Base-by-base conservation (phyloP, 148 eudicot species). In the Chenopodium formosanum region DNA sequence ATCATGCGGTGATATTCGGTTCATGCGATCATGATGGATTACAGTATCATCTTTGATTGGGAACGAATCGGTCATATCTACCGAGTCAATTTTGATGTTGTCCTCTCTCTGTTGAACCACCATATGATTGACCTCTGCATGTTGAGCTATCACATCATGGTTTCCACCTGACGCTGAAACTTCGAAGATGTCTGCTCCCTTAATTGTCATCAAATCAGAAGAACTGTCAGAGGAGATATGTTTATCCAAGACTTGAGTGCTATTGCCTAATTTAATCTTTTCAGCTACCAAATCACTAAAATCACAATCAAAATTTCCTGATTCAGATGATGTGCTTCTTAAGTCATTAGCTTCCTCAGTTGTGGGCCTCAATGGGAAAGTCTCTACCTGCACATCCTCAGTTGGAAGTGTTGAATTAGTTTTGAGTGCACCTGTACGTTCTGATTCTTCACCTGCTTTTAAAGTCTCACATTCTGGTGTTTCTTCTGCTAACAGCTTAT, bases 331-430 rank as follows among this genome's bases (percentile, higher is more conserved):
- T 70, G 77, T 53, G 23, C 48, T 86, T 74, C 88, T 88, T 63
- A 79, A 22, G 62, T 70, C 85, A 84, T 80, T 34, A 70, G 78
- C 58, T 63, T 53, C 85, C 75, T 70, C 81, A 65, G 87, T 75
- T 81, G 82, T 82, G 27, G 90, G 88, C 74, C 82, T 81, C 77
- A 91, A 67, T 14, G 97, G 97, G 86, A 94, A 93, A 17, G 88
- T 91, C 87, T 93, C 98, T 70, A 89, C 91, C 22, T 78, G 74
- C 44, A 92, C 73, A 32, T 89, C 84, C 22, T 78, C 74, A 68
- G 79, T 81, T 8, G 82, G 82, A 65, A 71, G 75, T 17, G 27
- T 65, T 52, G 77, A 13, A 17, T 32, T 46, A 50, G 64, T 81
- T 53, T 85, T 27, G 32, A 64, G 75, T 29, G 74, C 78, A 78